A percentile compares a stretch with the other conserved stretches of the same genome.
Evolutionary conservation across 2,329 filamentous ascomycete species (phyloP).

Genomic region (Lojkania enalia): DNA sequence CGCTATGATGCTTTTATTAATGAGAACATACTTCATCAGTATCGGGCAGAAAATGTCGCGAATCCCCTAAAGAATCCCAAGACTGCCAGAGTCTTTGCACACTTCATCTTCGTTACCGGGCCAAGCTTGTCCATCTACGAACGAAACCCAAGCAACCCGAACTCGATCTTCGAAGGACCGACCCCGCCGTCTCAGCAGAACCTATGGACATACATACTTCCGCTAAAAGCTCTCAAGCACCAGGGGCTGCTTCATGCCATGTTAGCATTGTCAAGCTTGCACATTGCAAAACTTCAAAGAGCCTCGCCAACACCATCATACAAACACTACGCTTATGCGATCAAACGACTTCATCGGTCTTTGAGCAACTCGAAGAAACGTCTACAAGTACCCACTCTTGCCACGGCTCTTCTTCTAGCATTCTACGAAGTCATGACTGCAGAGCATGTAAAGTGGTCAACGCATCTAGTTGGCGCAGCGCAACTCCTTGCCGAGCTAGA

Average conservation of each 20-base stretch:
- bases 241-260: constrained; percentile 90
- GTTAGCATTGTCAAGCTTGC: constrained; percentile 81
- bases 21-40: constrained; percentile 50
- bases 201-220: constrained; percentile 74
- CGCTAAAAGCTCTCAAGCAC: constrained; percentile 75
- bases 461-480: constrained; percentile 81
- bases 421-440: constrained; percentile 96
- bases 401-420: constrained; percentile 80
- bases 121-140: constrained; percentile 87
- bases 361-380: constrained; percentile 72
- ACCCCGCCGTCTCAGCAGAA: constrained; percentile 37
- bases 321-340: constrained; percentile 87
- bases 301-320: constrained; percentile 77
- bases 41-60: constrained; percentile 52
- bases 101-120: constrained; percentile 88
- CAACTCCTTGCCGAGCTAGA: constrained; percentile 83
- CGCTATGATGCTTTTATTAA: constrained; percentile 54
- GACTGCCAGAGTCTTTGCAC: constrained; percentile 82
- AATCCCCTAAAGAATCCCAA: constrained; percentile 76
- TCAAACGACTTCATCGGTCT: constrained; percentile 76
- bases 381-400: constrained; percentile 79
- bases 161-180: constrained; percentile 62
- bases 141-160: constrained; percentile 74
- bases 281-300: constrained; percentile 80
- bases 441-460: constrained; percentile 95